Conservation (phyloP, 352 stramenopile species). For the Aphanomyces stellatus region DNA sequence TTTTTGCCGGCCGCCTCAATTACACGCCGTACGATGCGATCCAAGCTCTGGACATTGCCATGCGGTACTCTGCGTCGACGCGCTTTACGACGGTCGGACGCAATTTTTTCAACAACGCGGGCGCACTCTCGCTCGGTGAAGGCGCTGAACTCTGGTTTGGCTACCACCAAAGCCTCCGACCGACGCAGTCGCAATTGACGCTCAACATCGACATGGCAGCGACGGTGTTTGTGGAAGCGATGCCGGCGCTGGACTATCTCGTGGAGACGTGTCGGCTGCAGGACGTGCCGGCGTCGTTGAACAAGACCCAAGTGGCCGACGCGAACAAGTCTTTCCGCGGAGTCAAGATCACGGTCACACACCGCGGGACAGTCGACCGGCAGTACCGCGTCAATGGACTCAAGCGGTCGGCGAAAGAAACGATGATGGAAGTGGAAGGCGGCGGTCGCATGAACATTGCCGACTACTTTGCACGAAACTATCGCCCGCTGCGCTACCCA, state of each 20-base stretch:
- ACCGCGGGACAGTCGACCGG: constrained; percentile 45
- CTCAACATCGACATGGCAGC: constrained; percentile 64
- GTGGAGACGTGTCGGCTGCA: constrained; percentile 26
- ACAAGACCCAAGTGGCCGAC: constrained; percentile 34
- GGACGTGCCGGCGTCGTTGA: constrained; percentile 28
- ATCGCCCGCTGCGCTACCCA: constrained; percentile 57
- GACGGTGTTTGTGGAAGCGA: constrained; percentile 58
- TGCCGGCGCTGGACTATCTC: constrained; percentile 46
- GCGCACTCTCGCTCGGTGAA: constrained; percentile 45
- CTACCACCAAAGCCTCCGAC: constrained; percentile 62
- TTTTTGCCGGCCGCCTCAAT: constrained; percentile 48
- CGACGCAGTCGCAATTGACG: constrained; percentile 54
- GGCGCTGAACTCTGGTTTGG: constrained; percentile 58
- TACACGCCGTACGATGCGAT: constrained; percentile 67
- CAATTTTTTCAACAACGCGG: constrained; percentile 37
- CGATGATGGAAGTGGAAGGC: constrained; percentile 54
- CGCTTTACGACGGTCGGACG: constrained; percentile 45
- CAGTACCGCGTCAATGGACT: constrained; percentile 60
- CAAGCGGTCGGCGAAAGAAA: constrained; percentile 30
- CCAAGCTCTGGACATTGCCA: constrained; percentile 58
- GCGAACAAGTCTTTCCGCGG: constrained; percentile 51
- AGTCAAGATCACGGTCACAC: constrained; percentile 56
- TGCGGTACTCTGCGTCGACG: constrained; percentile 48
- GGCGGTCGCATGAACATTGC: constrained; percentile 38
- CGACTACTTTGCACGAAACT: constrained; percentile 48